Base-by-base conservation (phyloP, 768 basidiomycete species). In the Tulasnella sp. region DNA sequence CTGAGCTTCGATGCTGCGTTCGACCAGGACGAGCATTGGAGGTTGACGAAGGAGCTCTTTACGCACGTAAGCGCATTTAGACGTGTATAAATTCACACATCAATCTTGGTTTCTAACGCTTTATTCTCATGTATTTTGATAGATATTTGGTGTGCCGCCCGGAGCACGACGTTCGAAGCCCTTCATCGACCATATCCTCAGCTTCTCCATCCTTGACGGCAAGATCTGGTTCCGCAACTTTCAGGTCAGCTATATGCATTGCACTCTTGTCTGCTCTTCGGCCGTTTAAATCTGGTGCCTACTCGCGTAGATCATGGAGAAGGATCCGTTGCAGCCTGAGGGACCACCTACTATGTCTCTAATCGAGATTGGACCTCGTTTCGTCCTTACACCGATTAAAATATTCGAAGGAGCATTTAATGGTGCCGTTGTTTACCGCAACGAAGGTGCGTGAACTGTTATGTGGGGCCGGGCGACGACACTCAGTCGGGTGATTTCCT, bases 221-320 rank as follows among this genome's bases (percentile, higher is more conserved):
- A 99, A 98, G 85, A 95, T 99, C 82, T 99, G 98, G 98, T 99
- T 99, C 88, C 91, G 98, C 82, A 99, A 99, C 86, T 99, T 93
- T 88, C 98, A 99, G 90, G 95, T 96, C 79, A 82, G 87, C 84
- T 58, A 80, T 71, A 46, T 36, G 21, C 16, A 48, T 40, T 48
- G 31, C 40, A 78, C 44, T 38, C 71, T 48, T 77, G 68, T 56
- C 38, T 38, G 19, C 27, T 68, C 39, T 34, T n/a, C 40, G 40
- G 39, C 52, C 75, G 31, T 8, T 27, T 68, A 68, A 68, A 1
- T 12, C 10, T 36, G 6, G 16, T 39, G 34, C 52, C 56, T 3
- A 12, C 27, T 36, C n/a, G 6, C 7, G 62, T 84, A 98, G 94
- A 97, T 97, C 81, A 87, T 98, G 78, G 96, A 98, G 85, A 98